These are phyloP conservation scores for Fusarium sp. DNA, from an alignment of 2,329 filamentous ascomycete genomes.

Conservation along the genomic window DNA sequence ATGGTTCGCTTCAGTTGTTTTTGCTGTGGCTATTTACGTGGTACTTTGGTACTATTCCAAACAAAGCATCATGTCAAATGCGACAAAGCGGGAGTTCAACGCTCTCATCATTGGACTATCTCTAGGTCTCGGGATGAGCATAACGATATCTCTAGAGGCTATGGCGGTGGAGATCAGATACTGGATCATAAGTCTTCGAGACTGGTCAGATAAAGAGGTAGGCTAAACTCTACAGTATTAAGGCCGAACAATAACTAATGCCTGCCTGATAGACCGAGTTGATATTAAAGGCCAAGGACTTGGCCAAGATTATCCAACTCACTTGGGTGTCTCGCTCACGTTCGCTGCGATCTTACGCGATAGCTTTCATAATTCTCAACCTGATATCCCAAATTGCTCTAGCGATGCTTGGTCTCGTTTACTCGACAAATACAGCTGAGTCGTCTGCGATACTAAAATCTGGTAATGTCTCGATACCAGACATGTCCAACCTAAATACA, in stretches of 20 bases:
- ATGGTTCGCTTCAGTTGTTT: constrained; percentile 36
- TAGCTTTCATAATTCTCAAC: constrained; percentile 38
- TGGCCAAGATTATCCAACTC: constrained; percentile 38
- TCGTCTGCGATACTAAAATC: constrained; percentile 49
- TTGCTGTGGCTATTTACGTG: constrained; percentile 36
- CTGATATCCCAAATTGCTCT: constrained; percentile 57
- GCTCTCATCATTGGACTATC: constrained; percentile 59
- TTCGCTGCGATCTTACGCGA: constrained; percentile 34
- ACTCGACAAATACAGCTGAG: constrained; percentile 57
- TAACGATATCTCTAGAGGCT: constrained; percentile 58
- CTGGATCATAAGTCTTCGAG: constrained; percentile 58
- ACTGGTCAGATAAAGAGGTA: constrained; percentile 57
- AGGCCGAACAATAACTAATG: background rate
- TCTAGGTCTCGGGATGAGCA: constrained; percentile 53
- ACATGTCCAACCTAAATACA: constrained; percentile 54
- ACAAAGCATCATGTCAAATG: constrained; percentile 32
- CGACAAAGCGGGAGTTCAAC: constrained; percentile 59
- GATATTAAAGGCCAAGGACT: constrained; percentile 40
- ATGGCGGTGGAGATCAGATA: constrained; percentile 61
- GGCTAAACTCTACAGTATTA: background rate
- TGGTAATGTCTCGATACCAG: constrained; percentile 55
- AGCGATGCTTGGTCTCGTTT: constrained; percentile 59
- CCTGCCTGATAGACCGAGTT: constrained; percentile 29
- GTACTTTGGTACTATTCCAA: constrained; percentile 37
- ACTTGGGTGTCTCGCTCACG: constrained; percentile 31